Evolutionary conservation across 225 moss, liverwort and hornwort genomes (phyloP), one percentile per base, ranked within the genome.

Genomic region (Rhytidiadelphus loreus): DNA sequence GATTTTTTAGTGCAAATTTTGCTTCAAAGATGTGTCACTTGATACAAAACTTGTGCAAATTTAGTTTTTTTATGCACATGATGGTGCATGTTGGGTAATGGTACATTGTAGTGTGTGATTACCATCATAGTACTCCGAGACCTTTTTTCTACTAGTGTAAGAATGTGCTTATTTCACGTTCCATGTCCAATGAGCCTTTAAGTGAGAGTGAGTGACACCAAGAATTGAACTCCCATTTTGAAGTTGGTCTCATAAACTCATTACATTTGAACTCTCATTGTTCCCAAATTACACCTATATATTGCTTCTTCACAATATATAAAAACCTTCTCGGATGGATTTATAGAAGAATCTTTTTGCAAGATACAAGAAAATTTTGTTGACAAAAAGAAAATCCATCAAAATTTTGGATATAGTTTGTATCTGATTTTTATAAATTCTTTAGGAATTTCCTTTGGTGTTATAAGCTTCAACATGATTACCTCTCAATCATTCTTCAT

Each of bases 101-200:
- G 3, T 23, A 23, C 0, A 39, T 0, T 0, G 0, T 13, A 22
- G 12, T n/a, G 0, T 66, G 21, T 7, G 0, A 39, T 69, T 23
- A 69, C 28, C 18, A 73, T 17, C 1, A 30, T 48, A 19, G 6
- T 50, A 3, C 2, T 4, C 8, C 0, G 8, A 33, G 5, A 46
- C 3, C 0, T 2, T 0, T 33, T 52, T 33, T 50, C 3, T 33
- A 50, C 8, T 19, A 21, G 4, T 75, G 1, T 33, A 46, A 75
- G 33, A 19, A 1, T 32, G 1, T 17, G 4, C 23, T 46, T 46
- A 7, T 19, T 74, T 19, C 1, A 73, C 1, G 6, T 46, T 1
- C 30, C 6, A 73, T 0, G 0, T 18, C 2, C 46, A 73, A 44
- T 44, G 3, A 44, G 2, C 11, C 16, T 46, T 13, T 73, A 8